Percentiles rank a stretch among this genome's conserved stretches.
Evolutionary conservation across 179 eudicot species (phyloP).

Genomic region (Beta macrorhiza): DNA sequence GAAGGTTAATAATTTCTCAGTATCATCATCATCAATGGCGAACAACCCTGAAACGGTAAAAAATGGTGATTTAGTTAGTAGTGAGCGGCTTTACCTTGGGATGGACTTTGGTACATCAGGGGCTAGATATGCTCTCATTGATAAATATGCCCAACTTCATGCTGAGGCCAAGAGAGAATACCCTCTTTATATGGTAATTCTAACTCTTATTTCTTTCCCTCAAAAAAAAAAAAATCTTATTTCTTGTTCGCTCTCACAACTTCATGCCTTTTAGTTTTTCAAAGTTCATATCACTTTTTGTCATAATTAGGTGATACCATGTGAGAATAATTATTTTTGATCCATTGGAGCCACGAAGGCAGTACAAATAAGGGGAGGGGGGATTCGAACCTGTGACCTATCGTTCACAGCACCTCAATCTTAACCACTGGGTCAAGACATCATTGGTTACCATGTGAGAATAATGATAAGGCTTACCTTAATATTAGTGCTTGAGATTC

Average conservation of each 20-base stretch:
- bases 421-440: no score
- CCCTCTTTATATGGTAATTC: conserved; percentile 58
- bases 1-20: background rate
- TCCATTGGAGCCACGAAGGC: no score
- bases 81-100: conserved; percentile 62
- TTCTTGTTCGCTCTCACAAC: background rate
- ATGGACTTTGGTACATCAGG: conserved; percentile 98
- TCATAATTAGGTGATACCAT: background rate
- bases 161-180: conserved; percentile 78
- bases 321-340: no score
- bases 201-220: no score
- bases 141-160: conserved; percentile 50
- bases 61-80: background rate
- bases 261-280: background rate
- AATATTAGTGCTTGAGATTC: no score
- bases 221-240: no score
- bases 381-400: no score
- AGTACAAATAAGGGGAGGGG: no score
- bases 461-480: no score
- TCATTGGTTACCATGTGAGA: no score
- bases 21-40: conserved; percentile 19
- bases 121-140: conserved; percentile 83
- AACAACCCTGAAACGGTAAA: background rate
- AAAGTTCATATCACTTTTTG: background rate
- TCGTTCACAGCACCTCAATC: no score